Conservation (phyloP, 148 eudicot genomes). For the Silene uniflora region DNA sequence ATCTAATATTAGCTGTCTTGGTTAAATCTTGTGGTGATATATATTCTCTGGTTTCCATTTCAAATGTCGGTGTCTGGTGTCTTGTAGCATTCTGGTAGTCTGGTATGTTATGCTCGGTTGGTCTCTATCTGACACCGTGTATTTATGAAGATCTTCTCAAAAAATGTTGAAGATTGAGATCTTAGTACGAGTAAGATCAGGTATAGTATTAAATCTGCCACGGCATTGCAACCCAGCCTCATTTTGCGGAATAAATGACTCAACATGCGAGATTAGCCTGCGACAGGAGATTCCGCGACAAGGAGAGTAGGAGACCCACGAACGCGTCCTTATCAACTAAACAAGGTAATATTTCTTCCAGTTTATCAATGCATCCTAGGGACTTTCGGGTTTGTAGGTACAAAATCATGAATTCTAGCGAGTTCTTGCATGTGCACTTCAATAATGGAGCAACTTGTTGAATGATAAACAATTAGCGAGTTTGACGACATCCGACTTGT, state of each 20-base stretch:
- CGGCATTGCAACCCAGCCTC: too few species aligned
- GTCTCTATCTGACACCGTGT: too few species aligned
- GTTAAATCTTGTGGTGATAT: too few species aligned
- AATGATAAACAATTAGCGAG: not conserved
- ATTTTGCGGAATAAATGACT: not conserved
- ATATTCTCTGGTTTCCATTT: too few species aligned
- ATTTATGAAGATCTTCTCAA: too few species aligned
- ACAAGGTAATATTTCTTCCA: conserved; percentile 6
- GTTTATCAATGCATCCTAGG: not conserved
- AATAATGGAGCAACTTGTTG: conserved; percentile 4
- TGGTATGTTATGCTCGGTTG: too few species aligned
- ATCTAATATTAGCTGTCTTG: conserved; percentile 10
- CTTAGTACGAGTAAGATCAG: too few species aligned
- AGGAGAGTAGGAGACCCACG: not conserved
- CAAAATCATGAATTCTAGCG: not conserved
- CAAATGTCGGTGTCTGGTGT: too few species aligned
- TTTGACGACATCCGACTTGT: conserved; percentile 23
- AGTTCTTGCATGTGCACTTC: conserved; percentile 1
- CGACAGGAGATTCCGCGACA: not conserved
- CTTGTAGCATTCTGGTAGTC: too few species aligned
- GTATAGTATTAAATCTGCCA: too few species aligned
- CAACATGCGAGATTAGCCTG: not conserved
- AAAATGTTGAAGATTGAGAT: too few species aligned
- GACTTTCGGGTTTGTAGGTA: too few species aligned
- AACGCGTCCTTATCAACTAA: conserved; percentile 9